A percentile compares a stretch with the other conserved stretches of the same genome.
Conservation (phyloP, 495 filamentous ascomycete genomes). For the Amniculicola lignicola region DNA sequence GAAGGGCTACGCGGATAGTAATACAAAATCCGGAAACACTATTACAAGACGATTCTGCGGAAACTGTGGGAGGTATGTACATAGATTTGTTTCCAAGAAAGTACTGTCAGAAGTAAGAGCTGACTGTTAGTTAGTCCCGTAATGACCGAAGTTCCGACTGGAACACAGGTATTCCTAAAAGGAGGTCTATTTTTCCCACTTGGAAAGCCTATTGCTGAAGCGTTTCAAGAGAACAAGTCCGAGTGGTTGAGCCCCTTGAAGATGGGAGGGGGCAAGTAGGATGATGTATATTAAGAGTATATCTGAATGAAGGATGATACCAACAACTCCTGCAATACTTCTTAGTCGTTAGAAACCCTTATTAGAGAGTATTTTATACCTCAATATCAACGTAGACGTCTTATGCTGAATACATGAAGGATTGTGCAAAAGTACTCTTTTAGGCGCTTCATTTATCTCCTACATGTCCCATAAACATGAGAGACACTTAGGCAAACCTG, state of each 20-base stretch:
- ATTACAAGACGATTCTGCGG: conserved; percentile 20
- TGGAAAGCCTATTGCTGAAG: background rate
- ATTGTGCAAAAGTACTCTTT: no score
- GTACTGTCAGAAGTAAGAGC: background rate
- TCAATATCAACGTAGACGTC: no score
- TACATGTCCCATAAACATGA: no score
- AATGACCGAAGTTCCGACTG: background rate
- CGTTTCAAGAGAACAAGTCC: background rate
- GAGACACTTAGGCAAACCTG: no score
- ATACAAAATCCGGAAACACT: conserved; percentile 19
- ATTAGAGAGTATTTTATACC: no score
- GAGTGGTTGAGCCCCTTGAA: conserved; percentile 1
- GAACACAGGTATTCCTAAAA: conserved; percentile 15
- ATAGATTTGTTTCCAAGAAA: no score
- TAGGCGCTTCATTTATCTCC: no score
- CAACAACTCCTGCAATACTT: no score
- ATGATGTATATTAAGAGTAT: background rate
- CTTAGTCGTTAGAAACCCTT: no score
- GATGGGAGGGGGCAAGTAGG: background rate
- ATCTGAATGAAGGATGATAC: no score
- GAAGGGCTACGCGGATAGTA: conserved; percentile 17
- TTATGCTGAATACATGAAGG: no score
- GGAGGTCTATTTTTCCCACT: conserved; percentile 12
- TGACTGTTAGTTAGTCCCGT: conserved; percentile 13
- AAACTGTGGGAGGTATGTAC: conserved; percentile 18